Percentiles rank a stretch among this genome's conserved stretches.
Evolutionary conservation across 352 stramenopile species (phyloP).

Genomic region (Phytophthora cactorum): DNA sequence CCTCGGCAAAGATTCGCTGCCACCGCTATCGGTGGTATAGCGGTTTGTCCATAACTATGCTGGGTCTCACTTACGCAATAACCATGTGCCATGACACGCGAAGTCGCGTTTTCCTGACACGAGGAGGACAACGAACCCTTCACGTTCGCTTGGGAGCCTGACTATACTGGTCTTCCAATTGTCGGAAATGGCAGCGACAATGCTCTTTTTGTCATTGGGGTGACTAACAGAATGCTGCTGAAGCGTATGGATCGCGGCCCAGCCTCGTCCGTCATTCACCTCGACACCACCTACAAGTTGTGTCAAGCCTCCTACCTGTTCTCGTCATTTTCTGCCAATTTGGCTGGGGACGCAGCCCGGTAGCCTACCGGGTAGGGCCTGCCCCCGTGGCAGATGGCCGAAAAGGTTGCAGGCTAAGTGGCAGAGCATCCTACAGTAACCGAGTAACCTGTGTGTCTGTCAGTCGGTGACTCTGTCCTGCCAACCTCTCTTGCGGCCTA

Average conservation of each 20-base stretch:
- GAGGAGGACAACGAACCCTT: background rate
- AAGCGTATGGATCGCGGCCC: background rate
- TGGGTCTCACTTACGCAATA: background rate
- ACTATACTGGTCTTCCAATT: background rate
- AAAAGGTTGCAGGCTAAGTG: too few species aligned
- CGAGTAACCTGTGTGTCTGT: too few species aligned
- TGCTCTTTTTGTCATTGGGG: constrained; percentile 1
- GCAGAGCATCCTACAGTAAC: too few species aligned
- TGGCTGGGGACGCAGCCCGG: too few species aligned
- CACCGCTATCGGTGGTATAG: constrained; percentile 1
- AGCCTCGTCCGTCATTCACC: constrained; percentile 9
- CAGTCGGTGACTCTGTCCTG: too few species aligned
- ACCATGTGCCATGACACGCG: background rate
- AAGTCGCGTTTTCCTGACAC: background rate
- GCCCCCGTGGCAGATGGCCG: background rate
- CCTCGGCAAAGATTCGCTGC: background rate
- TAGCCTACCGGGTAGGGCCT: background rate
- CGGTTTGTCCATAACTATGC: constrained; percentile 20
- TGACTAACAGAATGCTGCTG: constrained; percentile 11
- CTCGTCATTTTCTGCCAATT: too few species aligned
- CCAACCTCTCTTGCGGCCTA: too few species aligned
- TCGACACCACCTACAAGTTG: constrained; percentile 34
- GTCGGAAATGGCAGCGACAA: constrained; percentile 14
- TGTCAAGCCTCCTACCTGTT: background rate
- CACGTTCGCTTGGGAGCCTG: background rate